These are phyloP conservation scores for Aurifilum marmelostoma DNA, from an alignment of 2,329 filamentous ascomycete genomes.

Conservation along the genomic window DNA sequence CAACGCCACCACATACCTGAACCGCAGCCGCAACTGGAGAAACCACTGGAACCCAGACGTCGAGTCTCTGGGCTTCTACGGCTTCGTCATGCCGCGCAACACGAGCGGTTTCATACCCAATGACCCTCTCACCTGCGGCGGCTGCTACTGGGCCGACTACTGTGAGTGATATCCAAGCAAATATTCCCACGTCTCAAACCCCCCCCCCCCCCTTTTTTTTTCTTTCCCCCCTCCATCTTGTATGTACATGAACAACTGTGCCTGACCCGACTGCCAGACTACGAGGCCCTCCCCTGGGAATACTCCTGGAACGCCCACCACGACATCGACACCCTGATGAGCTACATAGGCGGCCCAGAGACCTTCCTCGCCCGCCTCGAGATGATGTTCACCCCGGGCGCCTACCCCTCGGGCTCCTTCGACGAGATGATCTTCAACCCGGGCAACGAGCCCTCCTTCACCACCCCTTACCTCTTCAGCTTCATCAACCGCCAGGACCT, in stretches of 20 bases:
- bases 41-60: constrained; percentile 70
- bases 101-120: constrained; percentile 54
- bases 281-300: constrained; percentile 65
- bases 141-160: constrained; percentile 67
- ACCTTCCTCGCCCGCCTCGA: constrained; percentile 62
- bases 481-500: constrained; percentile 66
- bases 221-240: too few species aligned
- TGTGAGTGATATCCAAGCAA: constrained; percentile 41
- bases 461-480: constrained; percentile 70
- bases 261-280: constrained; percentile 39
- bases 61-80: constrained; percentile 61
- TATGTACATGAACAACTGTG: too few species aligned
- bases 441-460: constrained; percentile 70
- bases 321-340: constrained; percentile 60
- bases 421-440: constrained; percentile 66
- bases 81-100: constrained; percentile 68
- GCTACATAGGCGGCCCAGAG: constrained; percentile 56
- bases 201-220: too few species aligned
- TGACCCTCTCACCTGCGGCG: constrained; percentile 61
- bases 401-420: constrained; percentile 48
- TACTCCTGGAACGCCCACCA: constrained; percentile 73
- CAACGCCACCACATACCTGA: constrained; percentile 62
- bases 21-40: constrained; percentile 68
- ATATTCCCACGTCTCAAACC: too few species aligned
- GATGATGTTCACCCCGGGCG: constrained; percentile 59